Evolutionary conservation across 2,329 filamentous ascomycete species (phyloP).

Genomic region (Teratosphaeria destructans): DNA sequence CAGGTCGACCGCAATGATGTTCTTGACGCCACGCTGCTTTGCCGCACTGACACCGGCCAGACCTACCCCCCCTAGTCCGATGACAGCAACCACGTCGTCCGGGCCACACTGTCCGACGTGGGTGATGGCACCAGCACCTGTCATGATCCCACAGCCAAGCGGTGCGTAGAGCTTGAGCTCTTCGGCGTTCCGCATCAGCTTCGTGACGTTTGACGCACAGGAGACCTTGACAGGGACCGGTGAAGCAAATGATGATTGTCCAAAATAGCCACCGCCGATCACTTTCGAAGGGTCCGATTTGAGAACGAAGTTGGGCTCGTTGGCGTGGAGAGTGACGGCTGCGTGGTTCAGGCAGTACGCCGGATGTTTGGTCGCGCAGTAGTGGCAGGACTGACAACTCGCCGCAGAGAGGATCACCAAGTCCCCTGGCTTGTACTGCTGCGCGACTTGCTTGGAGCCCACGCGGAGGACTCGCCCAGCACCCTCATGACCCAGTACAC

Average conservation of each 20-base stretch:
- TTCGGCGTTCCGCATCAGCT: background rate
- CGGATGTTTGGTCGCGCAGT: background rate
- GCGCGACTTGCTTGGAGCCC: constrained; percentile 18
- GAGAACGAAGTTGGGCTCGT: background rate
- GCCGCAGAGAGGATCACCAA: constrained; percentile 16
- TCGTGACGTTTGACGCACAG: constrained; percentile 2
- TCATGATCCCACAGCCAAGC: constrained; percentile 20
- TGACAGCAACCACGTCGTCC: constrained; percentile 13
- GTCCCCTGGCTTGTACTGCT: constrained; percentile 11
- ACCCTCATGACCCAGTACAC: constrained; percentile 1
- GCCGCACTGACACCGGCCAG: constrained; percentile 29
- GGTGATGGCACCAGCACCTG: constrained; percentile 16
- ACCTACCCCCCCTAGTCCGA: constrained; percentile 16
- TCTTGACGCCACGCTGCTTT: constrained; percentile 17
- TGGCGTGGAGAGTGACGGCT: background rate
- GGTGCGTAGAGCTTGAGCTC: constrained; percentile 11
- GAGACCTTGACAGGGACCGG: constrained; percentile 7
- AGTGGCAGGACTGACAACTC: constrained; percentile 5
- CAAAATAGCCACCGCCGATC: constrained; percentile 18
- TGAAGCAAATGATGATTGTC: constrained; percentile 15
- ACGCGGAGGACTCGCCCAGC: constrained; percentile 30
- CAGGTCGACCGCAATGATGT: constrained; percentile 30
- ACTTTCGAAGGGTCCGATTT: background rate
- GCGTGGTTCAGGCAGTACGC: background rate
- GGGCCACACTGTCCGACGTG: constrained; percentile 14